A percentile compares a stretch with the other conserved stretches of the same genome.
Conservation (phyloP, 2,329 filamentous ascomycete species). For the Celoporthe dispersa region DNA sequence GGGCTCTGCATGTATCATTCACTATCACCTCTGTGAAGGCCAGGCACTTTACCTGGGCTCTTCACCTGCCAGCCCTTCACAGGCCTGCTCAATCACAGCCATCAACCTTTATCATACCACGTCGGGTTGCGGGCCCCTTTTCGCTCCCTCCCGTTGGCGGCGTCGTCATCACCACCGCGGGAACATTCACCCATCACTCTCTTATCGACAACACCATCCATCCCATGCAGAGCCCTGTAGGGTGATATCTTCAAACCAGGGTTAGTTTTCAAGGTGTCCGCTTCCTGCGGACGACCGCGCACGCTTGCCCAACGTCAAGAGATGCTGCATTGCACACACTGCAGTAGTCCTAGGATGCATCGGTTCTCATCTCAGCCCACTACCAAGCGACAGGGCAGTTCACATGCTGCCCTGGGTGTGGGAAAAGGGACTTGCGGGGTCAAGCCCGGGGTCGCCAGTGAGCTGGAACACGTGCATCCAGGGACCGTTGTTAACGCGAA, state of each 20-base stretch:
- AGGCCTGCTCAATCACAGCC: no score
- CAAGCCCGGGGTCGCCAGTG: slow-evolving; percentile 21
- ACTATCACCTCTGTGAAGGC: not conserved
- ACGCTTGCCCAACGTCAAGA: slow-evolving; percentile 18
- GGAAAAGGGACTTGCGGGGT: slow-evolving; percentile 21
- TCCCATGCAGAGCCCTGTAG: slow-evolving; percentile 25
- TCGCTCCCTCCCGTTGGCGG: not conserved
- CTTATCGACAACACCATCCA: slow-evolving; percentile 15
- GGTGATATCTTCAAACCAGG: slow-evolving; percentile 5
- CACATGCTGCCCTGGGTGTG: slow-evolving; percentile 17
- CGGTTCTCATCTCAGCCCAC: slow-evolving; percentile 17
- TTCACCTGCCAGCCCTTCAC: not conserved
- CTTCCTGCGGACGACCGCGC: slow-evolving; percentile 22
- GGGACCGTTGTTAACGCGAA: slow-evolving; percentile 22
- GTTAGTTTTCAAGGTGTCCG: slow-evolving; percentile 23
- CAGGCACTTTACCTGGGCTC: not conserved
- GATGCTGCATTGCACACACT: slow-evolving; percentile 22
- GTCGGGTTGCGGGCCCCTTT: not conserved
- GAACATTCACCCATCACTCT: not conserved
- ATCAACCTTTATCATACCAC: not conserved
- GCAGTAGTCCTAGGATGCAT: slow-evolving; percentile 13
- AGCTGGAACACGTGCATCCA: slow-evolving; percentile 5
- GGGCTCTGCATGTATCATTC: not conserved
- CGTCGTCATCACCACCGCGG: not conserved
- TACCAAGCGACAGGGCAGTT: slow-evolving; percentile 18